Percentiles rank a stretch among this genome's conserved stretches.
These are phyloP conservation scores for Acrodontium crateriforme DNA, from an alignment of 2,329 filamentous ascomycete species.

Conservation along the genomic window DNA sequence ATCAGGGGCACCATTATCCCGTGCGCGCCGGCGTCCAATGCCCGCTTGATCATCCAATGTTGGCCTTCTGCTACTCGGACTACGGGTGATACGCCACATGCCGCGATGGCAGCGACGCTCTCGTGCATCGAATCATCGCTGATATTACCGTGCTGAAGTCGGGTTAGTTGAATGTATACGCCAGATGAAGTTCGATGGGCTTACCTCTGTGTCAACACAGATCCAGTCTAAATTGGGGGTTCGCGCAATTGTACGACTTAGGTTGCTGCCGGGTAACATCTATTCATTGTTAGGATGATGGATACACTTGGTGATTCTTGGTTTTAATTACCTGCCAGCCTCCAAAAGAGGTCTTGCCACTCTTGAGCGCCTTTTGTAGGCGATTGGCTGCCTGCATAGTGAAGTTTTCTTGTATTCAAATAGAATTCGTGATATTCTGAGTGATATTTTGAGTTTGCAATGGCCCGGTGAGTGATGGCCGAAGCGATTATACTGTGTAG, in stretches of 20 bases:
- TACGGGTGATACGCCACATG: constrained; percentile 28
- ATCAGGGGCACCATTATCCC: constrained; percentile 38
- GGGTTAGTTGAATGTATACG: too few relatives aligned
- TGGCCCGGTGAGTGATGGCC: too few relatives aligned
- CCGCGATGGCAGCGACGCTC: constrained; percentile 35
- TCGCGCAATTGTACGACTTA: constrained; percentile 38
- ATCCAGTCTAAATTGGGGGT: constrained; percentile 39
- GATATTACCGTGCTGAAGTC: constrained; percentile 44
- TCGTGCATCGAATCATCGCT: constrained; percentile 42
- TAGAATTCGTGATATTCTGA: too few relatives aligned
- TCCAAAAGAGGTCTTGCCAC: constrained; percentile 37
- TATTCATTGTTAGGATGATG: constrained; percentile 7
- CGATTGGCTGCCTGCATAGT: constrained; percentile 41
- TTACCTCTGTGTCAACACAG: constrained; percentile 9
- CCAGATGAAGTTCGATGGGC: too few relatives aligned
- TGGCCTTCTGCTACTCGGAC: constrained; percentile 41
- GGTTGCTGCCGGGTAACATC: constrained; percentile 41
- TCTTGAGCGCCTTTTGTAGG: constrained; percentile 37
- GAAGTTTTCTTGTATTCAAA: too few relatives aligned
- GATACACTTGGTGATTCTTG: neutral
- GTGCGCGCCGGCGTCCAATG: constrained; percentile 46
- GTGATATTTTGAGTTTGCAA: too few relatives aligned
- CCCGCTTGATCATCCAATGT: constrained; percentile 49
- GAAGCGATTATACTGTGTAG: too few relatives aligned
- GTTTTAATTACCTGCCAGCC: constrained; percentile 40